A percentile compares a stretch with the other conserved stretches of the same genome.
Evolutionary conservation across 345 rosid species (phyloP).

Genomic region (Raphanus raphanistrum): DNA sequence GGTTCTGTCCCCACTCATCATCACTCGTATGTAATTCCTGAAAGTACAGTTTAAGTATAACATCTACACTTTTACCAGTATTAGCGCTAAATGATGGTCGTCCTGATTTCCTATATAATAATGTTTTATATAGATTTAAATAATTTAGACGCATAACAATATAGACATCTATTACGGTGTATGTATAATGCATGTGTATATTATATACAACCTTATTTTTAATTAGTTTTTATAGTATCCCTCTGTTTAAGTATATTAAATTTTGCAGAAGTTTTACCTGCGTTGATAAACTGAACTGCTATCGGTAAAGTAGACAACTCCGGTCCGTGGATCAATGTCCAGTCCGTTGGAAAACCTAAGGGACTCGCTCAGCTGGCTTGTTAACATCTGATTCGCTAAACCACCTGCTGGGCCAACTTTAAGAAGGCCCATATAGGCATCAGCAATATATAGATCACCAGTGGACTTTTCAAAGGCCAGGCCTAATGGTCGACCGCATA

Average conservation of each 20-base stretch:
- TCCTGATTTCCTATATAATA: too few species aligned
- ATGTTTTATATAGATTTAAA: neutral
- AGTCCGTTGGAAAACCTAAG: constrained; percentile 55
- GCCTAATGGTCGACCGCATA: constrained; percentile 83
- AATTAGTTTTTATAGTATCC: too few species aligned
- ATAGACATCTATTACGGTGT: neutral
- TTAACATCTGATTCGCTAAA: constrained; percentile 50
- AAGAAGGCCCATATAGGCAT: constrained; percentile 79
- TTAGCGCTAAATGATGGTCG: too few species aligned
- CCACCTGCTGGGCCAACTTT: constrained; percentile 81
- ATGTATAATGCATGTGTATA: neutral
- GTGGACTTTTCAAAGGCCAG: constrained; percentile 54
- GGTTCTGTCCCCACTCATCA: constrained; percentile 54
- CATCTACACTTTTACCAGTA: neutral
- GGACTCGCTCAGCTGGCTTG: constrained; percentile 47
- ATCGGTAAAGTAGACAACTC: constrained; percentile 68
- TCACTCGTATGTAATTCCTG: constrained; percentile 50
- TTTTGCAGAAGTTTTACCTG: constrained; percentile 41
- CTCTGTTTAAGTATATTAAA: neutral
- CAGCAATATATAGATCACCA: constrained; percentile 72
- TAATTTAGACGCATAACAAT: neutral
- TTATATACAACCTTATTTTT: neutral
- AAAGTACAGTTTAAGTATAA: neutral
- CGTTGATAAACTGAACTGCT: constrained; percentile 65
- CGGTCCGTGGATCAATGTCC: constrained; percentile 58